Evolutionary conservation across 768 basidiomycete species (phyloP), one percentile per base, ranked within the genome.

Genomic region (Xerocomellus intermedius): DNA sequence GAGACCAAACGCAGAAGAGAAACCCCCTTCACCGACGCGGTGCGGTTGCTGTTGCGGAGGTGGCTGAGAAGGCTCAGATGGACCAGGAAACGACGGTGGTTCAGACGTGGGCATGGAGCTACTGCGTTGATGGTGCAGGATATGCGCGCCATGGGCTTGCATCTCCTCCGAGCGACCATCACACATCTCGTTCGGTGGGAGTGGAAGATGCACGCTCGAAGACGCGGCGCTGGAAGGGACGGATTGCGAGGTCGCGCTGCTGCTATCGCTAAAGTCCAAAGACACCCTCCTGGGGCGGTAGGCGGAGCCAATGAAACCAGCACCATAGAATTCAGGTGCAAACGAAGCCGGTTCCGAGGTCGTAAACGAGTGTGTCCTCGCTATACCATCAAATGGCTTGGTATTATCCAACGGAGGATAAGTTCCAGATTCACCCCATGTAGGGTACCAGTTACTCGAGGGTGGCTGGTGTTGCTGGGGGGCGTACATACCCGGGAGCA

Each of bases 1-100:
- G 48, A 86, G 76, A 8, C 87, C 89, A 65, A 92, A 91, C 2
- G 84, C 85, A 22, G 78, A 79, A 5, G 79, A 81, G 63, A 87
- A 80, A 1, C 73, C 76, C 26, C 72, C 75, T 54, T 79, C 76
- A 19, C 65, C 58, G 7, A 24, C 45, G 6, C 54, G 57, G 0
- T 54, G 66, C 16, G 59, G 41, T 19, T 57, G 67, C 19, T 59
- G 62, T 19, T 42, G 28, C 26, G 52, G 33, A 13, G 51, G 16
- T 35, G 10, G 32, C 10, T 62, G 60, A 42, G 58, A 52, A 14
- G 38, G 49, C 10, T 50, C 62, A 1, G 58, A 33, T 2, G 39
- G 10, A 5, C 21, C 19, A 22, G 55, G 24, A 38, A 52, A 62
- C 17, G 52, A 21, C 5, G 63, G 41, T 2, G 55, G 46, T 26